Evolutionary conservation across 108 stramenopile species (phyloP), one percentile per base, ranked within the genome.

Genomic region (Seminavis robusta): DNA sequence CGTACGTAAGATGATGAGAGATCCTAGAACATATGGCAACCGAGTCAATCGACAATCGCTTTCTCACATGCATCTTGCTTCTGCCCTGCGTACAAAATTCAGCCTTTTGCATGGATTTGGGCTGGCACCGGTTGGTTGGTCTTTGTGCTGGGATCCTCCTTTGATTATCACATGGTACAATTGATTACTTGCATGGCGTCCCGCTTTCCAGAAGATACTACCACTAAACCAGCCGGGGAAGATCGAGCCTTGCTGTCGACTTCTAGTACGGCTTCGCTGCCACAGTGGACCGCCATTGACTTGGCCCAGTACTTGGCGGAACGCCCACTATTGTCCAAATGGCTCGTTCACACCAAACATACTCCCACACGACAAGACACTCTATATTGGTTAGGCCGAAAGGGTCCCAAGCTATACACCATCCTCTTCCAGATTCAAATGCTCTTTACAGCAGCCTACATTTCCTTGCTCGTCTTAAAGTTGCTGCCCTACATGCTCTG

Each of bases 51-150:
- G 4, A 4, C n/a, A 1, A 10, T 25, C 8, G 4, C 19, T 28
- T 28, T 48, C 15, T 52, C 11, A 3, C 32, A 17, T 47, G 27
- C 38, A 6, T 52, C 17, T 25, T 32, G n/a, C n/a, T n/a, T n/a
- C n/a, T n/a, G n/a, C n/a, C n/a, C n/a, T n/a, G n/a, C n/a, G n/a
- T n/a, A n/a, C n/a, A n/a, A n/a, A n/a, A n/a, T n/a, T n/a, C 30
- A 65, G 73, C 44, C 55, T 10, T 43, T 74, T 37, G 49, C 61
- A 15, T 74, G 73, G 61, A 43, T 54, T 2, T 67, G 65, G 65
- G 62, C 55, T 39, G 73, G 27, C 4, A 21, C 60, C 8, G 66
- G 66, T 3, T 73, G 62, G 62, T 11, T 33, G 1, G 58, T 67
- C 1, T 63, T 56, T 34, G 4, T 68, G 0, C 19, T 67, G 26